These are phyloP conservation scores for Ogataea haglerorum DNA, from an alignment of 805 yeast species.

Conservation along the genomic window DNA sequence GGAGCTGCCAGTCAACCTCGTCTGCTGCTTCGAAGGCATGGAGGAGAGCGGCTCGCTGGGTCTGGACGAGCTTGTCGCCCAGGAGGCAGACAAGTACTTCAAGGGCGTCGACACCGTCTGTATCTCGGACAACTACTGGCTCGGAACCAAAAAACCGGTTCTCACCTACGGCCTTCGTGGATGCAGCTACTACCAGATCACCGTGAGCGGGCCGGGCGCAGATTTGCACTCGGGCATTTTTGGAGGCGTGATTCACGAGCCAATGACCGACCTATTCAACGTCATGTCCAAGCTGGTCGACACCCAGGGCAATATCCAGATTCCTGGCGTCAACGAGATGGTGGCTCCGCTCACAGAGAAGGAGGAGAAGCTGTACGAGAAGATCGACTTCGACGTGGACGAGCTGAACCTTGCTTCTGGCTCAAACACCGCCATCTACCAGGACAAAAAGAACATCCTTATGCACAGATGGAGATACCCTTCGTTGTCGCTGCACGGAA, in stretches of 20 bases:
- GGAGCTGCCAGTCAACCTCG: constrained; percentile 90
- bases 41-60: constrained; percentile 97
- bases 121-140: constrained; percentile 97
- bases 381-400: constrained; percentile 76
- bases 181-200: constrained; percentile 84
- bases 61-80: constrained; percentile 74
- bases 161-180: constrained; percentile 98
- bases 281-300: constrained; percentile 77
- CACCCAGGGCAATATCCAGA: constrained; percentile 73
- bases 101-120: constrained; percentile 90
- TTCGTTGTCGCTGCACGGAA: constrained; percentile 91
- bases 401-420: constrained; percentile 90
- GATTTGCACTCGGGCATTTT: constrained; percentile 96
- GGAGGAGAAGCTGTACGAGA: constrained; percentile 77
- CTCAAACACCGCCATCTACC: constrained; percentile 75
- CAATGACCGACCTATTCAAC: constrained; percentile 87
- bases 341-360: constrained; percentile 86
- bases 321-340: constrained; percentile 90
- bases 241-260: constrained; percentile 97
- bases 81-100: constrained; percentile 78
- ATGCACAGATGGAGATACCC: constrained; percentile 99
- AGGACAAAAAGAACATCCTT: constrained; percentile 76
- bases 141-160: constrained; percentile 95
- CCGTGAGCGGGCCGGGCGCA: constrained; percentile 87
- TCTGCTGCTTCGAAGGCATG: constrained; percentile 97